A percentile compares a stretch with the other conserved stretches of the same genome.
phyloP scores from a whole-genome alignment of 2,329 filamentous ascomycete genomes.

The Fusarium sublunatum region DNA sequence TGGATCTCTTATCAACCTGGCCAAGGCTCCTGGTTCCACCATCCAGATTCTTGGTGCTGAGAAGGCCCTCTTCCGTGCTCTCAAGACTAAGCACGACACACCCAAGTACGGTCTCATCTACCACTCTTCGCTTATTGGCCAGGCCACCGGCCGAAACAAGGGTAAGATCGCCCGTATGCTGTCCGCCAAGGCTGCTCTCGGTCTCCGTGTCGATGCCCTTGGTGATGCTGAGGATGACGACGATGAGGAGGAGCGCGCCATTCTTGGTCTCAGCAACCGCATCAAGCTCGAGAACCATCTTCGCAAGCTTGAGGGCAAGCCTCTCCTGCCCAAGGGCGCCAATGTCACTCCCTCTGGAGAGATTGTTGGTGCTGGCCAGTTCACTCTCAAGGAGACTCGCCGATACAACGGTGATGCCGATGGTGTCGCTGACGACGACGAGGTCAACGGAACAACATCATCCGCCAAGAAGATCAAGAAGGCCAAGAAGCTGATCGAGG shows the following conservation, averaged over 20 bases:
- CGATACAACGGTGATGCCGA: constrained; percentile 97
- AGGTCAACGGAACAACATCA: constrained; percentile 54
- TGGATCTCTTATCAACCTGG: constrained; percentile 92
- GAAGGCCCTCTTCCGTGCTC: constrained; percentile 96
- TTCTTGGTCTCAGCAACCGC: constrained; percentile 78
- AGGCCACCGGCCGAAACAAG: constrained; percentile 98
- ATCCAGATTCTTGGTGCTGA: constrained; percentile 98
- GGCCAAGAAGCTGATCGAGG: constrained; percentile 57
- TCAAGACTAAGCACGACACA: constrained; percentile 99
- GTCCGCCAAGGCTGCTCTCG: constrained; percentile 91
- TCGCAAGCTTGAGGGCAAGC: constrained; percentile 88
- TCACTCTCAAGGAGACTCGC: constrained; percentile 89
- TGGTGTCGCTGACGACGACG: constrained; percentile 76
- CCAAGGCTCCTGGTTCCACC: constrained; percentile 94
- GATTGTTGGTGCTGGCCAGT: constrained; percentile 75
- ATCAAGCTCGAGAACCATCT: constrained; percentile 81
- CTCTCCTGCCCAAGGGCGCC: constrained; percentile 79
- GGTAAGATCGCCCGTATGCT: constrained; percentile 98
- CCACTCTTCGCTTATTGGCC: constrained; percentile 92
- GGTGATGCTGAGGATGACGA: constrained; percentile 69
- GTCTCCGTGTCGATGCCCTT: constrained; percentile 89
- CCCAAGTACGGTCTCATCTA: constrained; percentile 98
- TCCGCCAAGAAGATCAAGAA: constrained; percentile 52
- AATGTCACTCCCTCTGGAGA: constrained; percentile 80
- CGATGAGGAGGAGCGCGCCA: constrained; percentile 89